Evolutionary conservation across 2,329 filamentous ascomycete genomes (phyloP), one percentile per base, ranked within the genome.

Genomic region (Sodiomyces alkalinus): DNA sequence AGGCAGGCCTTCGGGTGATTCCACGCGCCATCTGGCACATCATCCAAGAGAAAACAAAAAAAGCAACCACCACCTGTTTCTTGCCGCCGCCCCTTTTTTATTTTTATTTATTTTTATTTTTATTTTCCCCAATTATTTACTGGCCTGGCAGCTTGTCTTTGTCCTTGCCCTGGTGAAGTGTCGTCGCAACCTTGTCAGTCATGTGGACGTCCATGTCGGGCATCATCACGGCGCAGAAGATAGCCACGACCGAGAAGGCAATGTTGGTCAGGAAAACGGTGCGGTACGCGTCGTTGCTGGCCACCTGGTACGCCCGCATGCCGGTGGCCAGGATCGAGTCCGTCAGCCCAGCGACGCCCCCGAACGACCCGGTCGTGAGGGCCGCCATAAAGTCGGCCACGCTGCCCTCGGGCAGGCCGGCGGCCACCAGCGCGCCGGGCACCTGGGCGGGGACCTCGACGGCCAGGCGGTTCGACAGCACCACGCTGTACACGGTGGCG

Each of bases 231-330:
- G 44, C 45, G 5, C 41, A 42, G 18, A 51, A 37, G 18, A 53
- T 33, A 6, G 46, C 42, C 2, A 51, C 31, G 1, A 37, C 46
- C 6, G 46, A 48, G 35, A 53, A 55, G 3, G 45, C 46, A 29
- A 53, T 49, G 14, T 45, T 51, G 4, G 44, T 37, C 17, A 52
- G 42, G 34, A 50, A 55, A 2, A 54, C 45, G 1, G 47, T 49
- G 10, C 42, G 37, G 35, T 51, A 54, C 3, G 49, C 47, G 10
- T 45, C 38, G 6, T 46, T 43, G 31, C 48, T 53, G 10, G 49
- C 50, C 22, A 43, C 36, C 31, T 46, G 46, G 35, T 48, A 48
- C 8, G 51, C 49, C 13, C 28, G 29, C 11, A 38, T 34, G 1
- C 49, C 48, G 13, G 39, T 35, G 6, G 40, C 45, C 3, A 48